These are phyloP conservation scores for Porogramme epimiltina DNA, from an alignment of 1,284 basidiomycete genomes.

Conservation along the genomic window DNA sequence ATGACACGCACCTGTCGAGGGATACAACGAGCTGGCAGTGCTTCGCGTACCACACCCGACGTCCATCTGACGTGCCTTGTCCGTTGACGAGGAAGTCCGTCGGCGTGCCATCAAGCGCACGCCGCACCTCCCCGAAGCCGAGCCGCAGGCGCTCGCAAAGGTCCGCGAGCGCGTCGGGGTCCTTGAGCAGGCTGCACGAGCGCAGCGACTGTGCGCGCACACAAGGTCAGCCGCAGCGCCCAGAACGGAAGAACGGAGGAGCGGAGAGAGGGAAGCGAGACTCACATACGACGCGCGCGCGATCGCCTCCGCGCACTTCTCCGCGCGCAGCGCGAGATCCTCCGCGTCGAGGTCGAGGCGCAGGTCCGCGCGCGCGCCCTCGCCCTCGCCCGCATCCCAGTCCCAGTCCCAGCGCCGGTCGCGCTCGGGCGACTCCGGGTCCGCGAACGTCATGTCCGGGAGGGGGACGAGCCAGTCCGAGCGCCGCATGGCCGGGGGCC, in stretches of 20 bases:
- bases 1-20: conserved; percentile 18
- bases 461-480: conserved; percentile 14
- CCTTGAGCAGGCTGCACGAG: conserved; percentile 23
- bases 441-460: conserved; percentile 16
- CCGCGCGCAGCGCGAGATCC: conserved; percentile 17
- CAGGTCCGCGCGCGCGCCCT: conserved; percentile 9
- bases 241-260: not conserved
- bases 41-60: conserved; percentile 23
- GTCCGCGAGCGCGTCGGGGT: conserved; percentile 19
- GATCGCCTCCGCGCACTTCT: conserved; percentile 22
- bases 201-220: conserved; percentile 18
- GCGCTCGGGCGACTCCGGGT: not conserved
- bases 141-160: conserved; percentile 19
- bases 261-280: not conserved
- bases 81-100: conserved; percentile 12
- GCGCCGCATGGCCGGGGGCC: conserved; percentile 6
- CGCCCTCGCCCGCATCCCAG: not conserved
- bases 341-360: conserved; percentile 17
- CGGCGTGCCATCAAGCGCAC: conserved; percentile 23
- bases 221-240: not conserved
- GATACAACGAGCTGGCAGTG: conserved; percentile 24
- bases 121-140: conserved; percentile 15
- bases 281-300: conserved; percentile 24
- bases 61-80: conserved; percentile 4
- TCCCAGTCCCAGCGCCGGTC: conserved; percentile 4